Base-by-base conservation (phyloP, 2,329 filamentous ascomycete genomes). In the Colletotrichum musicola region DNA sequence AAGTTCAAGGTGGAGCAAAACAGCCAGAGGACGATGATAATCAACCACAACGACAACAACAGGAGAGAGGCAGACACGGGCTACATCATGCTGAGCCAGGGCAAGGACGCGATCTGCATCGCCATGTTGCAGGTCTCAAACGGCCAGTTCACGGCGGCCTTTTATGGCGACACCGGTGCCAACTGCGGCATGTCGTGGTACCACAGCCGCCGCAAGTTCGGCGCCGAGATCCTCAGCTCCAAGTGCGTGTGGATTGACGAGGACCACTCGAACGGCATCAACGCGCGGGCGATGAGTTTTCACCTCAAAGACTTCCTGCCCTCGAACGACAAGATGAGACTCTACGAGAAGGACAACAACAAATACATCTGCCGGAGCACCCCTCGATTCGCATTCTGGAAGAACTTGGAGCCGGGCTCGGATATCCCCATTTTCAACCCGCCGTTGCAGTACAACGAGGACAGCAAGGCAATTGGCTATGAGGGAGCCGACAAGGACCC, bases 361-460 rank as follows among this genome's bases (percentile, higher is more conserved):
- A 60, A 69, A 9, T 68, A 70, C 10, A 47, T 73, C 10, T 74
- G 73, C 66, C 27, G 54, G 16, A 71, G 69, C 25, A 72, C 72
- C 14, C 71, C 71, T 12, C 73, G 72, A n/a, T 74, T 72, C 42
- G 63, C 72, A 2, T 73, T 62, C 59, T 72, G 71, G 72, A 64
- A 40, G 1, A 65, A 71, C 44, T 35, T 74, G 30, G 38, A 66
- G 7, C 67, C 72, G 16, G 71, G 75, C 44, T 70, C 70, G 18
- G 55, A 58, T 27, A 71, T 76, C 22, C 74, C 73, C 16, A 71
- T 75, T 44, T 77, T 75, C 68, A 62, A 74, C 25, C 74, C 74
- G 14, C 64, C 66, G 1, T 66, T 77, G 46, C 59, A 76, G n/a
- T 76, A 77, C 59, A 61, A 71, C 9, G 59, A 46, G 1, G 58